These are phyloP conservation scores for Saccharata proteae DNA, from an alignment of 2,329 filamentous ascomycete genomes.

Conservation along the genomic window DNA sequence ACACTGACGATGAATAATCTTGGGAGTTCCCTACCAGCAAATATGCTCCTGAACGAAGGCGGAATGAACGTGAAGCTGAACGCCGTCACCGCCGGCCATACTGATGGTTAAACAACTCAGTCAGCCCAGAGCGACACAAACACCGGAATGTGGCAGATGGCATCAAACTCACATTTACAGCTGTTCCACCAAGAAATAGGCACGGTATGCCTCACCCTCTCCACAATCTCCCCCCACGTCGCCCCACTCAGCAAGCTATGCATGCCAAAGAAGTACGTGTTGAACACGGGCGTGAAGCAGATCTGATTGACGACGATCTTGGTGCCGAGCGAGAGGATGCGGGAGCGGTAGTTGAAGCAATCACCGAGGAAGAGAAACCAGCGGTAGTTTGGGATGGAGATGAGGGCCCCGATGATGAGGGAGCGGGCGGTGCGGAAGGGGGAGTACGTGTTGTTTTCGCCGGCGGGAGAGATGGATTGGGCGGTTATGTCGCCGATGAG, in stretches of 20 bases:
- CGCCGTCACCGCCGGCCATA: constrained; percentile 81
- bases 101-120: no score
- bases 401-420: constrained; percentile 59
- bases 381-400: constrained; percentile 65
- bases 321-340: constrained; percentile 54
- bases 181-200: constrained; percentile 67
- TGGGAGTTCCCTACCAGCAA: constrained; percentile 39
- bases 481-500: constrained; percentile 66
- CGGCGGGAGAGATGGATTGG: constrained; percentile 44
- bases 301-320: constrained; percentile 75
- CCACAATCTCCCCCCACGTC: constrained; percentile 48
- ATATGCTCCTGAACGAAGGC: constrained; percentile 67
- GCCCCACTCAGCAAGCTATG: constrained; percentile 45
- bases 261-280: constrained; percentile 41
- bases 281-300: constrained; percentile 59
- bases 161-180: constrained; percentile 46
- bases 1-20: background rate
- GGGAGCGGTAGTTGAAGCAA: constrained; percentile 74
- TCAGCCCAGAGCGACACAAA: no score
- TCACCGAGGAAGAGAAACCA: constrained; percentile 75
- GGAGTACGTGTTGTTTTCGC: constrained; percentile 42
- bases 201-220: constrained; percentile 63
- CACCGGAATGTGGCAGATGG: no score
- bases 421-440: constrained; percentile 57
- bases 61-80: constrained; percentile 78